Percentiles rank a stretch among this genome's conserved stretches.
These are phyloP conservation scores for Microstegium vimineum DNA, from an alignment of 176 grass and related monocot genomes.

Conservation along the genomic window DNA sequence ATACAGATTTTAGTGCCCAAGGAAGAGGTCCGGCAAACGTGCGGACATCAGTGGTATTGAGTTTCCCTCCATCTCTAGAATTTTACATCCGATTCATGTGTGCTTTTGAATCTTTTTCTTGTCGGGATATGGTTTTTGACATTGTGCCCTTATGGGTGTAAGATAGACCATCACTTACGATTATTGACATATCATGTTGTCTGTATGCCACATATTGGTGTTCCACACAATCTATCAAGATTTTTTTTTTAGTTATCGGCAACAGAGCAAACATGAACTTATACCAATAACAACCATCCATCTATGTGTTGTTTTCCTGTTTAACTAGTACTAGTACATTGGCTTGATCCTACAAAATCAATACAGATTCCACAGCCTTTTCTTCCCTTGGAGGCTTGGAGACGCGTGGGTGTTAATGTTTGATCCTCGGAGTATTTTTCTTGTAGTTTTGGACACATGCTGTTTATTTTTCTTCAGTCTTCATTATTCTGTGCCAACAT, in stretches of 20 bases:
- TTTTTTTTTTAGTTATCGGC: background rate
- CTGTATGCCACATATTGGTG: background rate
- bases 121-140: background rate
- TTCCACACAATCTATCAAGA: background rate
- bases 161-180: background rate
- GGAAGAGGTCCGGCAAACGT: constrained; percentile 54
- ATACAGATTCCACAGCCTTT: background rate
- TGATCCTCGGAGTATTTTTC: background rate
- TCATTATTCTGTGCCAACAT: background rate
- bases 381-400: background rate
- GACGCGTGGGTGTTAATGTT: background rate
- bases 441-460: background rate
- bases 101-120: constrained; percentile 13
- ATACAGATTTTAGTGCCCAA: constrained; percentile 54
- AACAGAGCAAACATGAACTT: background rate
- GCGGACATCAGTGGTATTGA: constrained; percentile 52
- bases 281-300: background rate
- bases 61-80: background rate
- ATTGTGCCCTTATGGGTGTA: background rate
- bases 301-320: constrained; percentile 9
- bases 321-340: background rate
- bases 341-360: constrained; percentile 12
- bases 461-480: background rate
- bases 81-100: constrained; percentile 4
- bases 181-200: background rate